Base-by-base conservation (phyloP, 805 yeast species). In the Candida wancherniae region DNA sequence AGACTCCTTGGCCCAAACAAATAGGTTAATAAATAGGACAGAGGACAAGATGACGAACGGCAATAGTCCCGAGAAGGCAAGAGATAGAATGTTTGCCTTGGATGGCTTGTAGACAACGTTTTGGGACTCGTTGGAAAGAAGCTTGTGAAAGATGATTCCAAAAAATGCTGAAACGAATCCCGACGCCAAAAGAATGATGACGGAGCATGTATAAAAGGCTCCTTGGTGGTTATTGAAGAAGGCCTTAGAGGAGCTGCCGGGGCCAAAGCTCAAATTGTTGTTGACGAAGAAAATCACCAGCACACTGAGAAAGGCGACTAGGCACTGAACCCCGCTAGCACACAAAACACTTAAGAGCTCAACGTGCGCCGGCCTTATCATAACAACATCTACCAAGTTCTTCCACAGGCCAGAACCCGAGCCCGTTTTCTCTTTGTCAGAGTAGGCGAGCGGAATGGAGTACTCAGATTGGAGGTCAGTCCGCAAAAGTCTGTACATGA, bases 1-100 rank as follows among this genome's bases (percentile, higher is more conserved):
- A 1, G 92, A 77, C 40, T 79, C 80, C 44, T 77, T 71, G 2
- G 80, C 80, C 85, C 88, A 83, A 7, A 83, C 77, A 34, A 86
- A 71, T 37, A 74, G 59, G 52, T 85, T 86, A 36, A 83, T 57
- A 15, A 74, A 50, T 15, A 81, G 52, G 0, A 80, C 62, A 2
- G 74, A 61, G 0, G 69, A 35, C 34, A 83, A 55, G 0, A 77
- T 63, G 59, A 46, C 24, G 58, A 71, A 15, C 67, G 84, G 57
- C 64, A 61, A 50, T 18, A 53, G 42, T 2, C 67, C 67, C 40
- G 69, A 60, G 48, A 51, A 61, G 26, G 53, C 33, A 15, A 50
- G 35, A 6, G 54, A 57, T 38, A 55, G 50, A 19, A 42, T 28
- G 4, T 39, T 16, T 4, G 36, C 44, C 32, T 55, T 58, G 16